Percentiles rank a stretch among this genome's conserved stretches.
phyloP scores from a whole-genome alignment of 495 filamentous ascomycete genomes.

The Aspergillus kassunensis region DNA sequence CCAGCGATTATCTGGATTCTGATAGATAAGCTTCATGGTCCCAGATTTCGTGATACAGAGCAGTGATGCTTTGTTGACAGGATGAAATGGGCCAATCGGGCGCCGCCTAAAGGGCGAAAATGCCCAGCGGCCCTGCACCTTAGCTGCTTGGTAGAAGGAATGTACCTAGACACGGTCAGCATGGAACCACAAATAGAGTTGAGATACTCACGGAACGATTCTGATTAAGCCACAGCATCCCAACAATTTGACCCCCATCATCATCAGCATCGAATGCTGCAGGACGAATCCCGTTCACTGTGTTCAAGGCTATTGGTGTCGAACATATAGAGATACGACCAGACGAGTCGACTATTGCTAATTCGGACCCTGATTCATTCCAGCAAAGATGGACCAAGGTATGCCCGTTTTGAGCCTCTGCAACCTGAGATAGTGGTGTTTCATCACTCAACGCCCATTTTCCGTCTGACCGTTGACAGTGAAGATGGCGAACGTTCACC shows the following conservation, averaged over 20 bases:
- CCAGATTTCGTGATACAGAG: slow-evolving; percentile 68
- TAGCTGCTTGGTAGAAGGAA: slow-evolving; percentile 49
- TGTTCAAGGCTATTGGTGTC: slow-evolving; percentile 62
- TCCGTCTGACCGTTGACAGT: slow-evolving; percentile 64
- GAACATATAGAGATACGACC: slow-evolving; percentile 69
- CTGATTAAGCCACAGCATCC: slow-evolving; percentile 76
- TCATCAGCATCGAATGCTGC: slow-evolving; percentile 60
- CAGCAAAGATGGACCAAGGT: slow-evolving; percentile 73
- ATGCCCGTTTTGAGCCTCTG: slow-evolving; percentile 48
- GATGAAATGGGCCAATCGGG: slow-evolving; percentile 61
- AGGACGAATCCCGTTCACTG: slow-evolving; percentile 50
- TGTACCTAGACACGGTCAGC: slow-evolving; percentile 33
- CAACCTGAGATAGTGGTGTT: slow-evolving; percentile 37
- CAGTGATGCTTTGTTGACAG: slow-evolving; percentile 62
- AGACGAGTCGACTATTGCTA: slow-evolving; percentile 70
- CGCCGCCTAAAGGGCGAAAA: slow-evolving; percentile 48
- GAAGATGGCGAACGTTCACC: slow-evolving; percentile 68
- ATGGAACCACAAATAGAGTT: background rate
- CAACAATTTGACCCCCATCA: slow-evolving; percentile 72
- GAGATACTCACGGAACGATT: slow-evolving; percentile 49
- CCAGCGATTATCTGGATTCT: slow-evolving; percentile 62
- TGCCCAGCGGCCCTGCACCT: slow-evolving; percentile 47
- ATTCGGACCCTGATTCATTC: slow-evolving; percentile 66
- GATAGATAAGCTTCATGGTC: slow-evolving; percentile 64
- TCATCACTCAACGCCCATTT: slow-evolving; percentile 73